Base-by-base conservation (phyloP, 148 eudicot species). In the Camellia lanceoleosa region DNA sequence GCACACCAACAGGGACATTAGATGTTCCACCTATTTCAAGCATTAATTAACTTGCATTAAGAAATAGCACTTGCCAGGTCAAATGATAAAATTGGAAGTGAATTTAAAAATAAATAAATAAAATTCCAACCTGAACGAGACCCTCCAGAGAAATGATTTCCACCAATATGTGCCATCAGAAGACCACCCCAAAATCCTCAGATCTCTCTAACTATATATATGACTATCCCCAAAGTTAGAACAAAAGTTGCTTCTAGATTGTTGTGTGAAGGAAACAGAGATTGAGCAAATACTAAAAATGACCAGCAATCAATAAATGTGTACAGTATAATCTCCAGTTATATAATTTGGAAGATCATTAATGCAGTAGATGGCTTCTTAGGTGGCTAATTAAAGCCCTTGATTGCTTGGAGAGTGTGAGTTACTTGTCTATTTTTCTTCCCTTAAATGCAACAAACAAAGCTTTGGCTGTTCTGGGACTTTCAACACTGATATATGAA, bases 131-230 rank as follows among this genome's bases (percentile, higher is more conserved):
- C 90, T 84, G 85, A 3, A 10, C 69, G 77, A 46, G 80, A 41
- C 63, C 84, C 88, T 80, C 81, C 86, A 80, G 80, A 44, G 30
- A 71, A 79, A 81, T 78, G 79, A 84, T 79, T 84, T 56, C 66
- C 74, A 79, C 84, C 80, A 51, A 80, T 62, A 30, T 78, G 78
- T 66, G 80, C 86, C 91, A 88, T 88, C 62, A 56, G 73, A 74
- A 81, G 66, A 79, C 47, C 76, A 73, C 56, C 23, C 14, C 41
- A 61, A 73, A 19, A 66, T 80, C 79, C 73, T 59, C 80, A 47
- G 52, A 76, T 61, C 59, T 71, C 56, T 19, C 41, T 74, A 19
- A 38, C 5, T 3, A 18, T 56, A 67, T 13, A 65, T 46, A 38
- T 16, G 12, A 7, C 16, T 46, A 20, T n/a, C 14, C 72, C 0